Percentiles rank a stretch among this genome's conserved stretches.
Evolutionary conservation across 176 grass and related monocot species (phyloP).

Genomic region (Miscanthus lutarioriparius): DNA sequence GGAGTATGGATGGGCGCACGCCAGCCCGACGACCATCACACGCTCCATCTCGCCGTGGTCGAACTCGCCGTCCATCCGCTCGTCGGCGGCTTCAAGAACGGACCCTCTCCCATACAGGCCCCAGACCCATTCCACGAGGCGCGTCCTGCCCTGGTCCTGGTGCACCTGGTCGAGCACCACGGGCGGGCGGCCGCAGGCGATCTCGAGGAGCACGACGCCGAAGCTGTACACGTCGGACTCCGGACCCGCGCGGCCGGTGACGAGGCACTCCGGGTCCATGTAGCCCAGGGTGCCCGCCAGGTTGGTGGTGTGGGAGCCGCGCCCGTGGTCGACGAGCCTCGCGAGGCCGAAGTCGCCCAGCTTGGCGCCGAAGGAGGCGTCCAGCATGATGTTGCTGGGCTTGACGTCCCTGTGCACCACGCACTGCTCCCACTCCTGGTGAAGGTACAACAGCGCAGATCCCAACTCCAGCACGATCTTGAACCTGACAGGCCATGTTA

Average conservation of each 20-base stretch:
- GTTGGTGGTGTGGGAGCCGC: background rate
- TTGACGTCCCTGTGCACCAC: conserved; percentile 37
- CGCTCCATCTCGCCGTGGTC: background rate
- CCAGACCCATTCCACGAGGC: conserved; percentile 2
- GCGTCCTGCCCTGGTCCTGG: background rate
- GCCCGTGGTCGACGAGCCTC: conserved; percentile 15
- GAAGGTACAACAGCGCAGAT: conserved; percentile 27
- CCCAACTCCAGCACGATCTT: conserved; percentile 29
- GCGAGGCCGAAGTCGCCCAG: conserved; percentile 30
- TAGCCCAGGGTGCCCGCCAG: background rate
- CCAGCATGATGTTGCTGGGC: conserved; percentile 39
- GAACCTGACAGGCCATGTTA: conserved; percentile 24
- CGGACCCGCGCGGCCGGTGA: no score
- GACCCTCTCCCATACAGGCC: background rate
- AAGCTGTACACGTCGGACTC: conserved; percentile 75
- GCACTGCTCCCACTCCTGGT: conserved; percentile 43
- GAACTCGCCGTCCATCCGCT: background rate
- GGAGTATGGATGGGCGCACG: conserved; percentile 50
- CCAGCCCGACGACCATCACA: conserved; percentile 48
- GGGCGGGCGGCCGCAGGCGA: background rate
- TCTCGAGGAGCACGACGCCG: conserved; percentile 67
- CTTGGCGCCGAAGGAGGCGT: background rate
- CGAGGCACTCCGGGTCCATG: background rate
- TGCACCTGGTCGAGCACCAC: background rate
- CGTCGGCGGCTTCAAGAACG: background rate